Evolutionary conservation across 768 basidiomycete genomes (phyloP), one percentile per base, ranked within the genome.

Genomic region (Suillus decipiens): DNA sequence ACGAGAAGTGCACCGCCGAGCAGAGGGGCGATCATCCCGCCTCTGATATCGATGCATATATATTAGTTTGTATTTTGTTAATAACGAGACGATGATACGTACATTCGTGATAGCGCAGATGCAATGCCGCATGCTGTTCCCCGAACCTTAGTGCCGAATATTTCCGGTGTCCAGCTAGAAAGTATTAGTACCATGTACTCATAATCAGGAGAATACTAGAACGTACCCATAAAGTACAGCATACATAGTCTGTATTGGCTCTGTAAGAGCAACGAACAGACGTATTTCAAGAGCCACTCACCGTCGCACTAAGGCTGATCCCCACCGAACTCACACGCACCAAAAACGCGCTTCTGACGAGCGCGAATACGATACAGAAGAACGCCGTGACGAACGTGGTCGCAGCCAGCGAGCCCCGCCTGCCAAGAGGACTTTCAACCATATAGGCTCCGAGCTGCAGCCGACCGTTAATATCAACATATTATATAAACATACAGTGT

Each of bases 121-220:
- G 94, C 93, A 59, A 92, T 89, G 1, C 94, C 94, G 69, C 90
- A 89, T 0, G 93, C 95, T 0, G 93, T 94, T 33, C 95, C 94
- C 55, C 94, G 86, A 3, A 95, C 90, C 79, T 87, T 86, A 0
- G 92, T 93, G 0, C 84, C 87, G 70, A 96, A 95, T 15, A 93
- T 89, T 74, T 93, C 91, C 3, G 93, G 93, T 0, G 93, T 94
- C 89, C 92, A 92, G 4, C 82, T 80, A 61, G 41, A 67, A 47
- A n/a, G 66, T 2, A 3, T 48, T 3, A 48, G 22, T 48, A 24
- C 19, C 47, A 24, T 39, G 31, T n/a, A 5, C 55, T 56, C 37
- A 5, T 24, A 56, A 39, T 17, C 37, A 5, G 4, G 36, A 56
- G 39, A 24, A 5, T 19, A 41, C 15, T 28, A 5, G 24, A 10